phyloP scores from a whole-genome alignment of 495 filamentous ascomycete genomes.

The Podospora australis region DNA sequence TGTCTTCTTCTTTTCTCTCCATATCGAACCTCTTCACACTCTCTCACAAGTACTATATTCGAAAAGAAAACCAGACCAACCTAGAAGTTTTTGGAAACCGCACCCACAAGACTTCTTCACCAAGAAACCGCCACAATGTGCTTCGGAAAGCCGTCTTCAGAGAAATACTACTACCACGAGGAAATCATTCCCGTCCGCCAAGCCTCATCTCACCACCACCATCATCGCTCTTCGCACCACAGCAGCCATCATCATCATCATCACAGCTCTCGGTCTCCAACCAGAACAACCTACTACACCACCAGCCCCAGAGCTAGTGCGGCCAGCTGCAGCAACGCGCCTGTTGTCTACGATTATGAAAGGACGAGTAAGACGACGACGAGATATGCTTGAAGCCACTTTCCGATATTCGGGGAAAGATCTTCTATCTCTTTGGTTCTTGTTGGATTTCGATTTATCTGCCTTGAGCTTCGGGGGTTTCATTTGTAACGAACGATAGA shows the following conservation, averaged over 20 bases:
- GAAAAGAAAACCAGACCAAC: too few species aligned
- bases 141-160: constrained; percentile 29
- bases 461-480: too few species aligned
- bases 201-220: constrained; percentile 24
- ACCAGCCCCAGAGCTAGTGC: constrained; percentile 30
- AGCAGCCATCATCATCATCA: constrained; percentile 8
- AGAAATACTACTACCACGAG: constrained; percentile 45
- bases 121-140: constrained; percentile 34
- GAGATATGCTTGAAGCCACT: not conserved
- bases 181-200: constrained; percentile 37
- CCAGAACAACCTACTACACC: constrained; percentile 2
- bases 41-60: too few species aligned
- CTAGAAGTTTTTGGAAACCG: too few species aligned
- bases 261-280: not conserved
- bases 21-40: too few species aligned
- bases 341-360: constrained; percentile 11
- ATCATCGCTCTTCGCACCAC: constrained; percentile 29
- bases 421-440: too few species aligned
- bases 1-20: too few species aligned
- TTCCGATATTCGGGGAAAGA: too few species aligned
- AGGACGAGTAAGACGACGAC: constrained; percentile 6
- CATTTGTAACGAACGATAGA: too few species aligned
- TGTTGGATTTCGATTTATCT: too few species aligned
- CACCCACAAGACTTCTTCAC: too few species aligned
- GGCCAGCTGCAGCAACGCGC: constrained; percentile 20